Evolutionary conservation across 169 alveolate genomes (phyloP).

Genomic region (Plasmodium ovale): DNA sequence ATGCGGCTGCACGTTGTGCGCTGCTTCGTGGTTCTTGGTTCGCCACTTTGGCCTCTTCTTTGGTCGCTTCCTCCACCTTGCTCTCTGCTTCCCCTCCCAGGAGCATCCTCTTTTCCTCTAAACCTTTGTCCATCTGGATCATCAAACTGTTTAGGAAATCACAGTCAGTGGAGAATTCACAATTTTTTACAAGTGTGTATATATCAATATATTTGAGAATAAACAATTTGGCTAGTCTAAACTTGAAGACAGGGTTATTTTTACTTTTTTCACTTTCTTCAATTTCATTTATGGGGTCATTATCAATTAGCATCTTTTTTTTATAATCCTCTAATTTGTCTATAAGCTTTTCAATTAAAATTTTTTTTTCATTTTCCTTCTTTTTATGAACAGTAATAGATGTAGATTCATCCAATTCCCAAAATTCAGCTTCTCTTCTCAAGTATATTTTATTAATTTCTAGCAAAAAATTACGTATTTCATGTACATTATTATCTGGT

Average conservation of each 20-base stretch:
- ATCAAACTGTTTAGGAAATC: conserved; percentile 39
- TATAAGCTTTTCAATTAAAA: conserved; percentile 58
- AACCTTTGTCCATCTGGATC: conserved; percentile 52
- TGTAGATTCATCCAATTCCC: conserved; percentile 45
- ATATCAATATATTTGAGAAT: conserved; percentile 74
- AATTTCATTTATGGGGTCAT: conserved; percentile 83
- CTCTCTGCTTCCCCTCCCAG: background rate
- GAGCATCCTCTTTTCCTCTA: conserved; percentile 19
- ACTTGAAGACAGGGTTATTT: conserved; percentile 81
- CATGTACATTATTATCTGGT: background rate
- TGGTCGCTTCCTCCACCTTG: background rate
- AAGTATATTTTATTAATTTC: conserved; percentile 58
- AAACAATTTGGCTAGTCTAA: conserved; percentile 81
- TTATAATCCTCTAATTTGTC: conserved; percentile 81
- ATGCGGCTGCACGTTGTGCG: no score
- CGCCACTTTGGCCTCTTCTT: background rate
- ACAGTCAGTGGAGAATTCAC: conserved; percentile 41
- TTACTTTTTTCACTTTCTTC: conserved; percentile 81
- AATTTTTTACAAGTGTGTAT: conserved; percentile 62
- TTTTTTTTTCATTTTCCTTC: conserved; percentile 16
- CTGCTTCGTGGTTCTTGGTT: background rate
- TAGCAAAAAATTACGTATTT: conserved; percentile 25
- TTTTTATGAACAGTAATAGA: conserved; percentile 12
- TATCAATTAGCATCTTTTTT: conserved; percentile 83
- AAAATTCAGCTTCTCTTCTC: conserved; percentile 67